A percentile compares a stretch with the other conserved stretches of the same genome.
These are phyloP conservation scores for Lithospermum erythrorhizon DNA, from an alignment of 257 asterid genomes.

Conservation along the genomic window DNA sequence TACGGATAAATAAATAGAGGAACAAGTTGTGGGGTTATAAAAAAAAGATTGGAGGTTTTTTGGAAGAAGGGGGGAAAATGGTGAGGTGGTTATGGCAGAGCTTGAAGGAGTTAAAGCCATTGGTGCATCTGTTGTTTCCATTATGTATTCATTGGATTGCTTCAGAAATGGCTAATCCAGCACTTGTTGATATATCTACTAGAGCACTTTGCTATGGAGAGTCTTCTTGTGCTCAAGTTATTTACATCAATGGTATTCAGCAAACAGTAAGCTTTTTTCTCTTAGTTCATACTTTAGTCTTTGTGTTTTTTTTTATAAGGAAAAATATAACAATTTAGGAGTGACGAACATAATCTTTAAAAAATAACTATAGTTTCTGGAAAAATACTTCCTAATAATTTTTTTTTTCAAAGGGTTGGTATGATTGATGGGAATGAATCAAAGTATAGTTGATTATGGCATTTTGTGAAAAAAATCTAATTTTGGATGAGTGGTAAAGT, in stretches of 20 bases:
- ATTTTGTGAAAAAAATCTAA: too few species aligned
- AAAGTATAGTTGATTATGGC: neutral
- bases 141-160: constrained; percentile 81
- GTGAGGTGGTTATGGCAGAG: constrained; percentile 26
- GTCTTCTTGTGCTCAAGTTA: constrained; percentile 57
- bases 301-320: neutral
- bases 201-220: constrained; percentile 66
- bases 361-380: too few species aligned
- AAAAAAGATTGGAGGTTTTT: neutral
- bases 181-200: constrained; percentile 83
- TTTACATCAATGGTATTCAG: constrained; percentile 79
- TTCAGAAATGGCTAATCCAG: constrained; percentile 83
- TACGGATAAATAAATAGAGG: neutral
- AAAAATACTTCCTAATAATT: too few species aligned
- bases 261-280: constrained; percentile 45
- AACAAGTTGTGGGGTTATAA: neutral
- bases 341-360: too few species aligned
- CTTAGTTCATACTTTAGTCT: neutral
- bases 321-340: too few species aligned
- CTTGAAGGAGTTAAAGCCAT: constrained; percentile 38
- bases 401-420: too few species aligned
- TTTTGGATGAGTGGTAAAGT: neutral
- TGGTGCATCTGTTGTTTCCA: constrained; percentile 59
- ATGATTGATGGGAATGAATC: neutral
- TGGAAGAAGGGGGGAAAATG: constrained; percentile 1